Conservation (phyloP, 345 rosid species). For the Lepidium didymum region DNA sequence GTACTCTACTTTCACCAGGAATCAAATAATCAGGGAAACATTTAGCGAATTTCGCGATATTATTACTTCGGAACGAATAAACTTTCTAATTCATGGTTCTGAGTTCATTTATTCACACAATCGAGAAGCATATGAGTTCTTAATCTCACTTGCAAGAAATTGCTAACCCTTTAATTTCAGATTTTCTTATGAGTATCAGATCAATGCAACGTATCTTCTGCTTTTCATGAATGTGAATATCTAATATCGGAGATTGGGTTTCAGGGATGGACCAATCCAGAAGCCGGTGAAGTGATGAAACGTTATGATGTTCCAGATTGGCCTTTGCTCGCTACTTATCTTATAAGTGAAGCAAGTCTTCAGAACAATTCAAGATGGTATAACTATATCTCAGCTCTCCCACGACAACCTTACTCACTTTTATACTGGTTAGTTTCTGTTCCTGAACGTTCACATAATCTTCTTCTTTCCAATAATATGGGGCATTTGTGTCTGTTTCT, state of each 20-base stretch:
- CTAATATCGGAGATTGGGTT: constrained; percentile 4
- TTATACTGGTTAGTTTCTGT: constrained; percentile 56
- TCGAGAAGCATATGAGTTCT: neutral
- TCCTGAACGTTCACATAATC: neutral
- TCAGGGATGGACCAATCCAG: constrained; percentile 67
- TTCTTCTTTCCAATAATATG: constrained; percentile 8
- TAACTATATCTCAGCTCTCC: constrained; percentile 84
- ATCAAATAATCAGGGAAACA: neutral
- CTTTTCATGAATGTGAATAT: neutral
- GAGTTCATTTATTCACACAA: neutral
- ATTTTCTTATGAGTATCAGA: neutral
- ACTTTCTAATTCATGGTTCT: neutral
- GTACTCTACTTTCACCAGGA: neutral
- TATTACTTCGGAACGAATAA: too few relatives aligned
- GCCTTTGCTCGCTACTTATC: constrained; percentile 82
- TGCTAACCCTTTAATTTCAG: neutral
- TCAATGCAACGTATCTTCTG: neutral
- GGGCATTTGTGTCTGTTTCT: constrained; percentile 51
- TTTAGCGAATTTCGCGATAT: neutral
- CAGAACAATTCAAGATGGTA: constrained; percentile 71
- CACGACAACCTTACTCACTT: constrained; percentile 87
- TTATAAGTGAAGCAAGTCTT: constrained; percentile 89
- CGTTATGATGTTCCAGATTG: constrained; percentile 84
- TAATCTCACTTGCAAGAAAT: neutral
- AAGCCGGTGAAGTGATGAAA: constrained; percentile 69